Evolutionary conservation across 148 eudicot species (phyloP), one percentile per base, ranked within the genome.

Genomic region (Pouteria glomerata): DNA sequence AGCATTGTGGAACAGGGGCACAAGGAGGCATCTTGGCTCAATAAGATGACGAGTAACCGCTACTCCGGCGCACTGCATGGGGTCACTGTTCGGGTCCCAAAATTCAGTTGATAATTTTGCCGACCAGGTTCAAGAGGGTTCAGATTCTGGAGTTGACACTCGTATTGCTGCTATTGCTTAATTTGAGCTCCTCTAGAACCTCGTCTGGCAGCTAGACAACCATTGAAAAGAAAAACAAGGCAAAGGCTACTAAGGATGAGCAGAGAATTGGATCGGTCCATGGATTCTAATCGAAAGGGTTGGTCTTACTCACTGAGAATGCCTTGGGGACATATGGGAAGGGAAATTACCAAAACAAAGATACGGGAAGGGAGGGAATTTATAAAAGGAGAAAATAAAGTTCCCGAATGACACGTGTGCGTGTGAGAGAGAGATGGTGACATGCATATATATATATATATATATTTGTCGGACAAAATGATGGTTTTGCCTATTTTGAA

Each of bases 1-100:
- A 21, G 72, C 72, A 34, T 69, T 69, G 60, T 21, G 3, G 72
- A 69, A 53, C 3, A 30, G 12, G 31, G 72, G 61, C 33, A 69
- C 21, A 29, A 52, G 60, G 31, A 53, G 30, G 31, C 60, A 60
- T 55, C 72, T 52, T 15, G 47, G 61, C 31, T 69, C 61, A 0
- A 69, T 69, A 3, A 52, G 5, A 23, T 69, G 72, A 12, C 71
- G 71, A 13, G 42, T 48, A 15, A 42, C 71, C 2, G 71, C 42
- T 13, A 68, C 44, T 0, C 58, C 58, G 58, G 58, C 71, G 14
- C 71, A 68, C 71, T 33, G 29, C 37, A 68, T 18, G 42, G 50
- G 31, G 15, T 47, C 39, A 7, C 7, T 2, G 57, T 66, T 30
- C 30, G 47, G 72, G 31, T 52, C 61, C 72, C 48, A 69, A 2